Evolutionary conservation across 257 asterid species (phyloP), one percentile per base, ranked within the genome.

Genomic region (Nicotiana benthamiana): DNA sequence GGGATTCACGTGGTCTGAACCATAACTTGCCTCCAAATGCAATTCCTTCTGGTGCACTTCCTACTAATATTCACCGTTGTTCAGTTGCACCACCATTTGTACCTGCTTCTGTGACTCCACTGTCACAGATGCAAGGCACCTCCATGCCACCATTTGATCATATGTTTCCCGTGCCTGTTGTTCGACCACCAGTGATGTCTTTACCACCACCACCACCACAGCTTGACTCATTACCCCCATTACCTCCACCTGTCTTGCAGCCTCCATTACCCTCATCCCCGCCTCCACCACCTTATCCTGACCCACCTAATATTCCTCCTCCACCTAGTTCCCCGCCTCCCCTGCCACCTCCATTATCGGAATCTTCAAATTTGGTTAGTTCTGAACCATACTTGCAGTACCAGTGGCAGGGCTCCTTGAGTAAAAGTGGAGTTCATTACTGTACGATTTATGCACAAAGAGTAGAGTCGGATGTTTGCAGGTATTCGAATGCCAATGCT

Each of bases 351-450:
- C 90, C 93, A 62, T 87, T 90, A 61, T 83, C 87, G 68, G 89
- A 86, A 81, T 84, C 91, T 53, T 80, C 84, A 53, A 83, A 82
- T 84, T 84, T 82, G 3, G 92, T 84, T 70, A 79, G 82, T 85
- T 78, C 82, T 74, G 86, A 67, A 80, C 78, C 75, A 43, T 77
- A 75, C 72, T 83, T 64, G 28, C 85, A 79, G 59, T 86, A 85
- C 84, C 89, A 87, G 30, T 95, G 98, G 98, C 94, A 91, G 84
- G 98, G 98, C 65, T 77, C 88, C 86, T 86, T 95, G 90, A 92
- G 94, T 86, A 95, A 95, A 89, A 93, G 98, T 83, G 97, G 98
- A 34, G 87, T 95, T 67, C 83, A 85, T 87, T 95, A 93, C 89
- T 92, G 95, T 86, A 88, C 94, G 15, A 82, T 95, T 74, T 83